phyloP scores from a whole-genome alignment of 2,329 filamentous ascomycete genomes.

The Dothidotthia symphoricarpi region DNA sequence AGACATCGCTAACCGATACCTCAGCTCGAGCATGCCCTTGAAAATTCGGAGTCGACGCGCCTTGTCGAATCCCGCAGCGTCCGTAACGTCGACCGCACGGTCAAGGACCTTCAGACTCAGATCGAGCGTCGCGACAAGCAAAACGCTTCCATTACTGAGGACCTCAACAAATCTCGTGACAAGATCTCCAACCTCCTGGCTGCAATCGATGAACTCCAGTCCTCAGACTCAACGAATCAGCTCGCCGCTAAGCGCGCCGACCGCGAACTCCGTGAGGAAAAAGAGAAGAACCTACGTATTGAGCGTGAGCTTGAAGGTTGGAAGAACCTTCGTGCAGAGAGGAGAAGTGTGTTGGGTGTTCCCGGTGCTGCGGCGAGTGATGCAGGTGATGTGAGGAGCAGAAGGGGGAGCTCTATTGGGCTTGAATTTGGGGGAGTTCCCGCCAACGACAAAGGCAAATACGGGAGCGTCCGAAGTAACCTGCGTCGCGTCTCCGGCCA shows the following conservation, averaged over 20 bases:
- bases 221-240: constrained; percentile 77
- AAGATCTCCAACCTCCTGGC: constrained; percentile 85
- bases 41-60: constrained; percentile 75
- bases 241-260: constrained; percentile 81
- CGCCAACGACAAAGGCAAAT: constrained; percentile 34
- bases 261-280: constrained; percentile 84
- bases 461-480: constrained; percentile 31
- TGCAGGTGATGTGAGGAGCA: constrained; percentile 43
- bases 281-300: constrained; percentile 75
- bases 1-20: constrained; percentile 13
- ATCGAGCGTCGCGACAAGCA: constrained; percentile 92
- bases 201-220: constrained; percentile 91
- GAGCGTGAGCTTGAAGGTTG: constrained; percentile 84
- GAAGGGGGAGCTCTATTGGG: constrained; percentile 46
- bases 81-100: constrained; percentile 88
- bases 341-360: constrained; percentile 36
- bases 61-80: constrained; percentile 80
- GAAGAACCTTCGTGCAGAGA: constrained; percentile 70
- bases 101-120: constrained; percentile 89
- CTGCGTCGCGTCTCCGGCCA: constrained; percentile 46
- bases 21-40: constrained; percentile 83
- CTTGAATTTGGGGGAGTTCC: constrained; percentile 35
- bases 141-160: constrained; percentile 75
- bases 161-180: constrained; percentile 80
- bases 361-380: constrained; percentile 44